Base-by-base conservation (phyloP, 164 flowering plant genomes). In the Amborella trichopoda region DNA sequence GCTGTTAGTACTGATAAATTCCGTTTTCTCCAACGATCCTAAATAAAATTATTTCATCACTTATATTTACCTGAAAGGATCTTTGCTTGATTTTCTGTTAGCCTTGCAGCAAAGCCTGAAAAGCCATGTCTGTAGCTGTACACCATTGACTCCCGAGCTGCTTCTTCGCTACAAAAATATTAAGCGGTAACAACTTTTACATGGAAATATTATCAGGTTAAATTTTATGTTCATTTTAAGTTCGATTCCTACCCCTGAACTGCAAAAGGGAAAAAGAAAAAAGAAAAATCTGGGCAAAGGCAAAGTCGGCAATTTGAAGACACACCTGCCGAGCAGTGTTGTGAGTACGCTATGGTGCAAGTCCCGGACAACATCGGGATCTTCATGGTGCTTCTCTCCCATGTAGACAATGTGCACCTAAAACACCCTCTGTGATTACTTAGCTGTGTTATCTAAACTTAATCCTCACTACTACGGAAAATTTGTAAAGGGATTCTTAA, bases 121-220 rank as follows among this genome's bases (percentile, higher is more conserved):
- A 77, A 77, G 23, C 75, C 77, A 62, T 77, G 77, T 59, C 49
- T 69, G 39, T 74, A 77, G 39, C 67, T 68, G 55, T 74, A 74
- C 28, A 77, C 32, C 36, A 77, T 59, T 2, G 56, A 61, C 23
- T 28, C 46, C 30, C 38, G 25, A 9, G 73, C 72, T 2, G 49
- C 50, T 40, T 73, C 63, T 46, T 70, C 61, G 62, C 82, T 73
- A 65, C 34, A 64, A 6, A n/a, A 8, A 14, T 8, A 30, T 8
- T 9, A 14, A 30, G 14, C 0, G 14, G 11, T 30, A 9, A 30
- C 9, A 9, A 30, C 11, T 9, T 30, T 8, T 9, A 0, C 11
- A 0, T 30, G 14, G 11, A 8, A 14, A 14, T 37, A 1, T 14
- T 5, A 5, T 5, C 5, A 4, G n/a, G 8, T 4, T 4, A 20